Evolutionary conservation across 768 basidiomycete genomes (phyloP), one percentile per base, ranked within the genome.

Genomic region (Lactarius pseudohatsudake): DNA sequence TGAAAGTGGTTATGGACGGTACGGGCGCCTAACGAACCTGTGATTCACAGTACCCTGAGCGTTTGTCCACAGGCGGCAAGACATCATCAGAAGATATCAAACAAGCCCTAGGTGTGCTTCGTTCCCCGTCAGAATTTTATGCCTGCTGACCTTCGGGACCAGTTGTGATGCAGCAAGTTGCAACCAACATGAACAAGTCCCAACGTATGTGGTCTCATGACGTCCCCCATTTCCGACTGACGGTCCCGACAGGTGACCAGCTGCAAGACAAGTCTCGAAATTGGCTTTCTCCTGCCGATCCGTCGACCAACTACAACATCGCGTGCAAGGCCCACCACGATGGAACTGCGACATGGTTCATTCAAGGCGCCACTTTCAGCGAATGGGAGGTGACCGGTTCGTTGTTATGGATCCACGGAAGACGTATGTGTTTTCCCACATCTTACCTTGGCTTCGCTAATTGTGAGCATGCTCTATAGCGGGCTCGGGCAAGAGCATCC

Each of bases 341-440:
- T 22, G 60, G 60, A 53, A 61, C 60, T 8, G 22, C 60, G n/a
- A 61, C 34, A 0, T 61, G 60, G 60, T 61, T 61, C 15, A 15
- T 61, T 10, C 28, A 61, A 38, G 45, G 47, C 34, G 9, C 36
- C 47, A 40, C 36, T 16, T 61, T 53, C 7, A 6, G 40, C 16
- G 22, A 26, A 28, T 61, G 60, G 45, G 22, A 40, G 20, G 18
- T 34, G 13, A 36, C 15, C n/a, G 32, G 34, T 16, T 30, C 43
- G n/a, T 45, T 36, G 16, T 50, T 61, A 20, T 61, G 50, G 60
- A 50, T 61, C 13, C 22, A 54, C n/a, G 59, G 59, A 50, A 61
- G 32, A 47, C 59, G 59, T 61, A 41, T 22, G 50, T 28, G 11
- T 22, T 15, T 18, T 22, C 15, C 36, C 0, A 36, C 36, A 36